A percentile compares a stretch with the other conserved stretches of the same genome.
Evolutionary conservation across 2,329 filamentous ascomycete genomes (phyloP).

Genomic region (Aspergillus melleus): DNA sequence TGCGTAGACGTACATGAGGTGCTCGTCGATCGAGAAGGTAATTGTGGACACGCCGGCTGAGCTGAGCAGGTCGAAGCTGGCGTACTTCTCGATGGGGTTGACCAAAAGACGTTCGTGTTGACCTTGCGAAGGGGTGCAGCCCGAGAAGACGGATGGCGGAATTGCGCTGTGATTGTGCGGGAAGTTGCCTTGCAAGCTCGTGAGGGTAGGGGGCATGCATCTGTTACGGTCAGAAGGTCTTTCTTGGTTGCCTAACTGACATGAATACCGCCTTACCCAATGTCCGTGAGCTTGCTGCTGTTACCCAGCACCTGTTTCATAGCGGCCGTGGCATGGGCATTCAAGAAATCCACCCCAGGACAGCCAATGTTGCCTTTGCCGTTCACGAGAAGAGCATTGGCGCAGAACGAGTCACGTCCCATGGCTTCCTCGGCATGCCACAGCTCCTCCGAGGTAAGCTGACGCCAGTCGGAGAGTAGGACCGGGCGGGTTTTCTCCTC

Average conservation of each 20-base stretch:
- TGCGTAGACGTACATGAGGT: constrained; percentile 41
- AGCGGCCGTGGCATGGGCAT: constrained; percentile 31
- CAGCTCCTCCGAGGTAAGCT: constrained; percentile 51
- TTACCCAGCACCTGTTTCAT: constrained; percentile 15
- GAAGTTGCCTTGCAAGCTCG: constrained; percentile 16
- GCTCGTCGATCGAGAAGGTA: constrained; percentile 47
- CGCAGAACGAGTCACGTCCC: constrained; percentile 52
- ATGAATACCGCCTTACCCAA: constrained; percentile 11
- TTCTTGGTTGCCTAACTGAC: too few species aligned
- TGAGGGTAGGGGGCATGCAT: constrained; percentile 18
- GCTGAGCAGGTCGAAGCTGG: constrained; percentile 54
- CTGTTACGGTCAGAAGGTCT: constrained; percentile 8
- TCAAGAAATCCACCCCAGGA: constrained; percentile 44
- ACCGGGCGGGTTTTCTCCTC: constrained; percentile 49
- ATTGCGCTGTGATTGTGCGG: constrained; percentile 23
- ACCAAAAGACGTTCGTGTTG: constrained; percentile 46
- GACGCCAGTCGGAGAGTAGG: constrained; percentile 56
- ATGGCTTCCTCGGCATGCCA: constrained; percentile 25
- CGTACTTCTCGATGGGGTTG: constrained; percentile 41
- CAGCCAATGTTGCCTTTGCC: constrained; percentile 59
- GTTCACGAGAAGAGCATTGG: constrained; percentile 60
- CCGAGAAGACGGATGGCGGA: constrained; percentile 27
- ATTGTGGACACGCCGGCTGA: constrained; percentile 50
- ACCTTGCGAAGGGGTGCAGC: constrained; percentile 50
- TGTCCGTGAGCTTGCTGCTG: constrained; percentile 17